Base-by-base conservation (phyloP, 441 rosid species). In the Dalechampia spathulata region DNA sequence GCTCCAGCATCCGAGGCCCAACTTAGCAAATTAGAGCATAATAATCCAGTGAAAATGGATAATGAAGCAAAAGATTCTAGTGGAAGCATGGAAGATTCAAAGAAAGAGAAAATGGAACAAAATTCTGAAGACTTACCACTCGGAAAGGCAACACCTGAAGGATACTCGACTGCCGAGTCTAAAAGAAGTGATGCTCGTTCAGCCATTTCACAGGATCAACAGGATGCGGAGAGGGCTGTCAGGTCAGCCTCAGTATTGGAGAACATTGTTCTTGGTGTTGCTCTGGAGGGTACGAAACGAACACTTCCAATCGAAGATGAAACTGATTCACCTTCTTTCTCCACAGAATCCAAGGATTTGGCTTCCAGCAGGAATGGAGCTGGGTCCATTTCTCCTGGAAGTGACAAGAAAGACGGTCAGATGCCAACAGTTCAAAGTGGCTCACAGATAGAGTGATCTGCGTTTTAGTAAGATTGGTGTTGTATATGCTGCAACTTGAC, bases 231-330 rank as follows among this genome's bases (percentile, higher is more conserved):
- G 44, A 76, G 75, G 30, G 47, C 72, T 0, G 60, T 60, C 17
- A 49, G 68, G 10, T 40, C 65, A 23, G 65, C 63, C 46, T 57
- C 80, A 20, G 42, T 47, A 34, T 59, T 57, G 67, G 96, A 92
- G 52, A 92, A 88, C 61, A 80, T 92, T 54, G 83, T 92, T 66
- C 93, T 92, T 11, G 95, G 86, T 2, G 98, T 92, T 38, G 96
- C 95, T 5, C 52, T 92, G 52, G 96, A 92, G 49, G 94, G 96
- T 48, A 81, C 93, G 5, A 88, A 88, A 64, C 73, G 90, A 32
- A 88, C 91, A 25, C 91, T 92, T 40, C 96, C 90, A 0, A 86
- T 88, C 16, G 98, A 88, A 46, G 96, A 84, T 62, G 91, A 83
- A 55, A 57, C 23, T 15, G 62, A 32, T 16, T 59, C 78, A 26